Base-by-base conservation (phyloP, 2,329 filamentous ascomycete species). In the Coleophoma eucalyptorum region DNA sequence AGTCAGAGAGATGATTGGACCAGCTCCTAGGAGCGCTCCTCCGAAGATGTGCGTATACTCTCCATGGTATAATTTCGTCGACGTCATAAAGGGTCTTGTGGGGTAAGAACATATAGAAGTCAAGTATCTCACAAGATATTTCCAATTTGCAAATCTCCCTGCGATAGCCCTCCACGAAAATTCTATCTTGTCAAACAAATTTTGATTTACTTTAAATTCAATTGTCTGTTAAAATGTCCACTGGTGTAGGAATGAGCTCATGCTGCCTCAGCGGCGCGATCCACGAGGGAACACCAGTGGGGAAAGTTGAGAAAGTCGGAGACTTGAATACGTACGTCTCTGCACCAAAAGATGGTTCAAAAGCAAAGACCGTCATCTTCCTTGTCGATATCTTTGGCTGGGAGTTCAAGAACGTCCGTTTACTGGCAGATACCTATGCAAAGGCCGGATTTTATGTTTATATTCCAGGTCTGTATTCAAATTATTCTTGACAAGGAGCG, bases 341-440 rank as follows among this genome's bases (percentile, higher is more conserved):
- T 11, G 72, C 72, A 54, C 68, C 71, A n/a, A 63, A 67, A 47
- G 58, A 65, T 48, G 67, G 64, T 19, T 67, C 65, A n/a, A 72
- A 66, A 43, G 65, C 69, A 34, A 73, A 73, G 55, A 67, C 68
- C 4, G 66, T 77, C 40, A 66, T 79, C 47, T 72, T 79, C 54
- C 64, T 79, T 45, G 60, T 64, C 43, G 72, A 76, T 57, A 72
- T 78, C 60, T 78, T 78, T 50, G 75, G 75, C 13, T 77, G 72
- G 69, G 62, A 68, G 11, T 68, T 78, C 43, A 64, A 66, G 40
- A 78, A 79, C 56, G 70, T 70, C 35, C 66, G 74, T 15, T 62
- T 75, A 1, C 61, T 78, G 8, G 74, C 73, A 2, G 75, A 79
- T 51, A 64, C 65, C 40, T 77, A 77, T 57, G 74, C 74, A 16